Evolutionary conservation across 768 basidiomycete species (phyloP), one percentile per base, ranked within the genome.

Genomic region (Lentinula sp.): DNA sequence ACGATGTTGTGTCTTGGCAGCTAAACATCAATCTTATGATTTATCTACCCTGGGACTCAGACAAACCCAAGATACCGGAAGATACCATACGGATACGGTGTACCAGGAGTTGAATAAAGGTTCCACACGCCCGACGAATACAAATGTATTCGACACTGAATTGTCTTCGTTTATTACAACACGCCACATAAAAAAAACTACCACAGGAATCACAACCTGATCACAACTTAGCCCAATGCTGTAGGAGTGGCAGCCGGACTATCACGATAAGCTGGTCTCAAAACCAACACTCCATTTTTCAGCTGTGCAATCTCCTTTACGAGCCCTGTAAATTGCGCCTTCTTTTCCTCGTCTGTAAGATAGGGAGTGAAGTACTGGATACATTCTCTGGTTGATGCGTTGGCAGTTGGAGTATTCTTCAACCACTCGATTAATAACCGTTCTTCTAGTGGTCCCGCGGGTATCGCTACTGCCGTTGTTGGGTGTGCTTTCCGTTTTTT

Each of bases 361-460:
- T 90, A 92, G 15, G 85, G 85, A 63, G 85, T 86, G 69, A 93
- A 93, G 69, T 90, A 81, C 56, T 85, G 83, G 63, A 93, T 92
- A 67, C 90, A 91, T 66, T 91, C 89, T 62, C 86, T 79, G 37
- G 91, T 93, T 59, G 84, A 85, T 56, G 89, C 84, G 62, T 82
- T 83, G 4, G 37, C 55, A 16, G 41, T 56, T n/a, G 83, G 78
- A 41, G 83, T 85, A 53, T 79, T 85, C 69, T 79, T 83, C 64
- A 93, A 69, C 89, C 91, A 93, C 53, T 89, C 86, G 61, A 93
- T 77, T 60, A 93, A 75, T 82, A 90, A 80, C 54, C 68, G 72
- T 63, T 83, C 79, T 64, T 86, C 85, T 62, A 91, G 72, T 68
- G 87, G 85, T 58, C 83, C 81, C 13, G 76, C 74, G 12, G 84